Conservation (phyloP, 371 early-diverging fungal species). For the Syncephalastrum racemosum region DNA sequence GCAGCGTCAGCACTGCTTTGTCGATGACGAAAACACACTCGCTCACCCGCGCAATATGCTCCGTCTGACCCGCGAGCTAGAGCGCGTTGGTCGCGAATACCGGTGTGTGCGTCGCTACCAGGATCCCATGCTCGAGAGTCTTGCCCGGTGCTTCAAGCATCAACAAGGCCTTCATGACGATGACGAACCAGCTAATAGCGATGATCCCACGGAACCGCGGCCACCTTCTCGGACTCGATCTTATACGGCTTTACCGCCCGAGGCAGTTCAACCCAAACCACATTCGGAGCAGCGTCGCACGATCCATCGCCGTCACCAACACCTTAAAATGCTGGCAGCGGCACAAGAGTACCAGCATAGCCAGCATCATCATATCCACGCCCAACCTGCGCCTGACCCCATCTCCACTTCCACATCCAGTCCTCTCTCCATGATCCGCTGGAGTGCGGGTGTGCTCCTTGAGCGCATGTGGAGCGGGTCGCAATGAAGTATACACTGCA, state of each 20-base stretch:
- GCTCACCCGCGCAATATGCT: constrained; percentile 50
- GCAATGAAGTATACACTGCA: too few relatives aligned
- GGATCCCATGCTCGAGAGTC: constrained; percentile 43
- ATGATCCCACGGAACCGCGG: too few relatives aligned
- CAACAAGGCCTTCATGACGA: constrained; percentile 5
- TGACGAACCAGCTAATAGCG: too few relatives aligned
- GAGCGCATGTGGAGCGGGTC: constrained; percentile 22
- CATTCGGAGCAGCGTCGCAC: constrained; percentile 23
- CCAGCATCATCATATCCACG: constrained; percentile 1
- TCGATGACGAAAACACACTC: constrained; percentile 48
- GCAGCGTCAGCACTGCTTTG: constrained; percentile 49
- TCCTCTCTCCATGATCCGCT: constrained; percentile 14
- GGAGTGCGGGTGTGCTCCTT: constrained; percentile 25
- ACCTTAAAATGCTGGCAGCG: constrained; percentile 13
- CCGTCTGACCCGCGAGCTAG: constrained; percentile 49
- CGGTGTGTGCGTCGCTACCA: constrained; percentile 30
- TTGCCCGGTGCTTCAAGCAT: constrained; percentile 27
- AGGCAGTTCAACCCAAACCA: constrained; percentile 7
- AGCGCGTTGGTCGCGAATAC: constrained; percentile 48
- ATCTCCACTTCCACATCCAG: background rate
- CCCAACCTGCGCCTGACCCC: background rate
- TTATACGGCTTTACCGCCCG: too few relatives aligned
- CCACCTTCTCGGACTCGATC: too few relatives aligned
- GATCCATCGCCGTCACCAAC: constrained; percentile 17
- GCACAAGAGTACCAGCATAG: background rate